phyloP scores from a whole-genome alignment of 1,284 basidiomycete species.

The Jaminaea rosea region DNA sequence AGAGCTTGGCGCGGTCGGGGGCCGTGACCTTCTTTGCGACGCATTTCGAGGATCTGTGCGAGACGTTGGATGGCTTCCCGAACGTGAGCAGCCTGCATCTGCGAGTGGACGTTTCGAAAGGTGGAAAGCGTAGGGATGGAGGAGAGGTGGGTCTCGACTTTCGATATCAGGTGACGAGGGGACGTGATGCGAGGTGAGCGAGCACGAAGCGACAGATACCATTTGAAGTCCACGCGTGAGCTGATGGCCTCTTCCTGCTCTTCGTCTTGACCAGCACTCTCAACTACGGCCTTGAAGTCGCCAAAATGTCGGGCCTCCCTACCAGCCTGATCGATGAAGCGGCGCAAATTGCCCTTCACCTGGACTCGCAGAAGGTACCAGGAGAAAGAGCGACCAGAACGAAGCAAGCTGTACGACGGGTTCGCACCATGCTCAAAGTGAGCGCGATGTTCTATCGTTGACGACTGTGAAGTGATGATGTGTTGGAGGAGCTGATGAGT shows the following conservation, averaged over 20 bases:
- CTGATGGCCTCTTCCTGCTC: background rate
- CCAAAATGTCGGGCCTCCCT: background rate
- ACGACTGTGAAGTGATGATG: too few relatives aligned
- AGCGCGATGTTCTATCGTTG: too few relatives aligned
- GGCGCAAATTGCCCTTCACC: background rate
- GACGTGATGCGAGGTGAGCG: background rate
- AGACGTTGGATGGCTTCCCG: constrained; percentile 5
- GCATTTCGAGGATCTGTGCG: constrained; percentile 50
- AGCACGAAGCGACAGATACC: background rate
- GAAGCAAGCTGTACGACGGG: background rate
- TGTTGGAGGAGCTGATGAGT: too few relatives aligned
- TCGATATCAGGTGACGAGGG: background rate
- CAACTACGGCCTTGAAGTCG: background rate
- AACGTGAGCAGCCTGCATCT: background rate
- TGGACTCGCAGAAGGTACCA: background rate
- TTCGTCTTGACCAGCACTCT: background rate
- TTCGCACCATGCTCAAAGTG: background rate
- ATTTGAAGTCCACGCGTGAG: background rate
- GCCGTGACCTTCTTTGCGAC: constrained; percentile 82
- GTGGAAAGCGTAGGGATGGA: background rate
- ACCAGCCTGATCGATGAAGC: background rate
- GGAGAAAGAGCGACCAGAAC: background rate
- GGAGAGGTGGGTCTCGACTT: background rate
- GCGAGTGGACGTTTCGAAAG: background rate
- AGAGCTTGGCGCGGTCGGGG: constrained; percentile 64